A percentile compares a stretch with the other conserved stretches of the same genome.
Evolutionary conservation across 306 rosid species (phyloP).

Genomic region (Citrullus mucosospermus): DNA sequence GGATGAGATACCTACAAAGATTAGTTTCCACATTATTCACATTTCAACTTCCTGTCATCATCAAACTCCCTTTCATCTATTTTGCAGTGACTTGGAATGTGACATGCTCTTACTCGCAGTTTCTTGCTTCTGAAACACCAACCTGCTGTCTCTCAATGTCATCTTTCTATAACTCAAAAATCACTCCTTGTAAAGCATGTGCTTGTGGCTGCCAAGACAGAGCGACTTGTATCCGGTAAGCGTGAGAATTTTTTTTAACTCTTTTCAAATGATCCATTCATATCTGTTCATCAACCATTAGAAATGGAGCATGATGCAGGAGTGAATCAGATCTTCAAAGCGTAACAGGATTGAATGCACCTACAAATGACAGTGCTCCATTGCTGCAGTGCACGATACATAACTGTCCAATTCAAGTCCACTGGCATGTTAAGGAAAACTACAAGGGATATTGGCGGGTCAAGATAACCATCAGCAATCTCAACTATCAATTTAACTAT

Average conservation of each 20-base stretch:
- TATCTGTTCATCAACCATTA: neutral
- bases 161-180: conserved; percentile 60
- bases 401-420: conserved; percentile 63
- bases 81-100: conserved; percentile 82
- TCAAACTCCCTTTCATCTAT: neutral
- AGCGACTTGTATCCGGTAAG: conserved; percentile 58
- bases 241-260: neutral
- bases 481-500: conserved; percentile 53
- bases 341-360: conserved; percentile 27
- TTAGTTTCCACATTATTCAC: neutral
- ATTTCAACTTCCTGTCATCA: neutral
- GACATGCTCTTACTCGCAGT: conserved; percentile 68
- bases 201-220: conserved; percentile 79
- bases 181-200: conserved; percentile 67
- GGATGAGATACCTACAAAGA: neutral
- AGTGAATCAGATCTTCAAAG: conserved; percentile 35
- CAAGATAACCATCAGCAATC: conserved; percentile 64
- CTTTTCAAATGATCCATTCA: neutral
- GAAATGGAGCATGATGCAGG: conserved; percentile 21
- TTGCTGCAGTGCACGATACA: conserved; percentile 74
- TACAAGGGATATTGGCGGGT: conserved; percentile 72
- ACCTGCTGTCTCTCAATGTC: conserved; percentile 88
- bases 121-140: conserved; percentile 71
- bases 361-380: conserved; percentile 43
- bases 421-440: conserved; percentile 56